Evolutionary conservation across 768 basidiomycete species (phyloP).

Genomic region (Boletales sp.): DNA sequence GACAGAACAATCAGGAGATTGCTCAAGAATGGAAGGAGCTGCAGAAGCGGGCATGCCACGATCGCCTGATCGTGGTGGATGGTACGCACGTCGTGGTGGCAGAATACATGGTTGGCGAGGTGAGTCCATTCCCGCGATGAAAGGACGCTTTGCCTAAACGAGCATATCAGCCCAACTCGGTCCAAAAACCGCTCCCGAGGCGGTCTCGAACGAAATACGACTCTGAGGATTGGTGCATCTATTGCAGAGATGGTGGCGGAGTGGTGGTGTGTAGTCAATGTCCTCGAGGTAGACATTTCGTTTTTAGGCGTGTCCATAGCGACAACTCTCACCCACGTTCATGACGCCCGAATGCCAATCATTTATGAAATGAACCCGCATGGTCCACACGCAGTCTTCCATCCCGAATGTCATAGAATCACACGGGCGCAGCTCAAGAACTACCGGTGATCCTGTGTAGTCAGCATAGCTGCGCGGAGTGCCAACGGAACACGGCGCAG

Average conservation of each 20-base stretch:
- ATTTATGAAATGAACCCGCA: too few relatives aligned
- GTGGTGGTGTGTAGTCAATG: constrained; percentile 46
- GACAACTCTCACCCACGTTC: neutral
- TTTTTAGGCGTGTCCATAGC: neutral
- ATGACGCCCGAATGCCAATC: neutral
- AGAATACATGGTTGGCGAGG: constrained; percentile 27
- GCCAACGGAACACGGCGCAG: constrained; percentile 41
- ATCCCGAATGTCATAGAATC: constrained; percentile 45
- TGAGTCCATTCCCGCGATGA: constrained; percentile 16
- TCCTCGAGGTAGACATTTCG: constrained; percentile 45
- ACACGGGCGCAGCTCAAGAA: constrained; percentile 27
- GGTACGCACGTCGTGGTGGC: constrained; percentile 34
- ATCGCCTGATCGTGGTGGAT: constrained; percentile 38
- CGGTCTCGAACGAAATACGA: constrained; percentile 38
- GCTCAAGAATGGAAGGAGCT: constrained; percentile 44
- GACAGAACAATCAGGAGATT: constrained; percentile 39
- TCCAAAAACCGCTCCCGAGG: constrained; percentile 26
- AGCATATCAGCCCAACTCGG: constrained; percentile 11
- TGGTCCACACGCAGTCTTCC: constrained; percentile 42
- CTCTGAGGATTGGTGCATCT: constrained; percentile 56
- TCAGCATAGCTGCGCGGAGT: constrained; percentile 50
- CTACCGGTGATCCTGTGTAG: constrained; percentile 35
- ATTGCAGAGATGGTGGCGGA: constrained; percentile 58
- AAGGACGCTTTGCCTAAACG: constrained; percentile 1
- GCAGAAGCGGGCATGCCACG: constrained; percentile 41